A percentile compares a stretch with the other conserved stretches of the same genome.
Evolutionary conservation across 345 rosid species (phyloP).

Genomic region (sweet orange (Citrus sinensis)): DNA sequence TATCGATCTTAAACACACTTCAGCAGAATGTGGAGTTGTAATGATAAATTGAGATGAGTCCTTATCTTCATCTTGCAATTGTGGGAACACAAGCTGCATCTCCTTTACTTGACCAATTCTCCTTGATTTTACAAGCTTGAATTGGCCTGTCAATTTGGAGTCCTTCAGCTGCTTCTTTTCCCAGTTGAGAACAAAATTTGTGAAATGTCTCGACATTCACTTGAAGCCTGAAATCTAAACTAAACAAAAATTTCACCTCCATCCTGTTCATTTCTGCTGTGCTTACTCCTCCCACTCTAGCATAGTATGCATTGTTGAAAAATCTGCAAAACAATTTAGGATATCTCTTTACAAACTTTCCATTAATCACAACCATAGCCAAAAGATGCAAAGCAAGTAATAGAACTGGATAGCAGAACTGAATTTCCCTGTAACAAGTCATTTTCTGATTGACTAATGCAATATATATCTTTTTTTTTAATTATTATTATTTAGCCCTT

Average conservation of each 20-base stretch:
- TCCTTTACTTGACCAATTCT: conserved; percentile 52
- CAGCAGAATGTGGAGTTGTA: conserved; percentile 8
- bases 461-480: too few species aligned
- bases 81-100: conserved; percentile 54
- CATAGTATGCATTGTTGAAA: conserved; percentile 87
- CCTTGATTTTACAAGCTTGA: conserved; percentile 50
- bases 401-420: not conserved
- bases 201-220: conserved; percentile 63
- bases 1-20: conserved; percentile 7
- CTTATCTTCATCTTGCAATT: conserved; percentile 36
- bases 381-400: not conserved
- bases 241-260: conserved; percentile 82
- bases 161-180: conserved; percentile 46
- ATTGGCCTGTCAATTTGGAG: conserved; percentile 49
- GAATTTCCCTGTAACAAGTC: not conserved
- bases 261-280: conserved; percentile 72
- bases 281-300: conserved; percentile 88
- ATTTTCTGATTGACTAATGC: too few species aligned
- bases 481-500: too few species aligned
- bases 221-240: conserved; percentile 77
- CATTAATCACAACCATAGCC: not conserved
- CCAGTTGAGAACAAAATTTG: conserved; percentile 57
- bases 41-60: conserved; percentile 13
- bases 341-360: not conserved
- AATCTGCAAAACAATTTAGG: conserved; percentile 43